A percentile compares a stretch with the other conserved stretches of the same genome.
phyloP scores from a whole-genome alignment of 2,329 filamentous ascomycete genomes.

The Purpureocillium lavendulum region DNA sequence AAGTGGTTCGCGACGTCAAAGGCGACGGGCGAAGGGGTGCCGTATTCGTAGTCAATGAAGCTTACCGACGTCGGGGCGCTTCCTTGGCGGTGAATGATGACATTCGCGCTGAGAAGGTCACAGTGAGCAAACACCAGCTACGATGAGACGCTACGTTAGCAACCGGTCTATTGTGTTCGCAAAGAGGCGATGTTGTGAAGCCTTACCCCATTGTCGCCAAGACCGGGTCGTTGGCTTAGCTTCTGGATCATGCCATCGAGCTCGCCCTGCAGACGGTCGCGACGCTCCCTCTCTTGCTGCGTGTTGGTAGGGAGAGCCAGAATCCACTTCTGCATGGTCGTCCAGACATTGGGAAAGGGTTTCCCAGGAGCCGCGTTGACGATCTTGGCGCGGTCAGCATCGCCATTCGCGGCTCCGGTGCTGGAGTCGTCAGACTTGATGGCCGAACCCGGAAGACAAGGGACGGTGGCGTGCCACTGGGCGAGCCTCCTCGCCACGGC shows the following conservation, averaged over 20 bases:
- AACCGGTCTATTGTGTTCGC: not conserved
- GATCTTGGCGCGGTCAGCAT: slow-evolving; percentile 30
- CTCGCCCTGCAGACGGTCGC: slow-evolving; percentile 64
- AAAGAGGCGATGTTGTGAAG: not conserved
- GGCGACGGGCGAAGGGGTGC: slow-evolving; percentile 83
- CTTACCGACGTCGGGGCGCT: slow-evolving; percentile 35
- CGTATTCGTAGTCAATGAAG: slow-evolving; percentile 99
- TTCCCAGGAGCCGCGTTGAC: slow-evolving; percentile 53
- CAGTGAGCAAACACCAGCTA: slow-evolving; percentile 90
- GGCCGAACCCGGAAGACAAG: slow-evolving; percentile 38
- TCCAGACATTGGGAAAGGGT: slow-evolving; percentile 83
- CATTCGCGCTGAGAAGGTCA: slow-evolving; percentile 92
- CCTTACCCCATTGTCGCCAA: slow-evolving; percentile 66
- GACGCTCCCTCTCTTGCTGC: slow-evolving; percentile 58
- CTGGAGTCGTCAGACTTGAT: slow-evolving; percentile 7
- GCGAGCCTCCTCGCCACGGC: slow-evolving; percentile 79
- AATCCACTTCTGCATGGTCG: slow-evolving; percentile 94
- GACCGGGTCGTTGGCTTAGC: slow-evolving; percentile 67
- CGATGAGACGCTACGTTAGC: slow-evolving; percentile 6
- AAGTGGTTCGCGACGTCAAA: slow-evolving; percentile 99
- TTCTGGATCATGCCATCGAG: slow-evolving; percentile 60
- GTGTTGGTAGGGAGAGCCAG: slow-evolving; percentile 70
- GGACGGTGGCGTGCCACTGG: slow-evolving; percentile 80
- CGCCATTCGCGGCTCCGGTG: slow-evolving; percentile 28
- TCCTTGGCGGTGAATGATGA: slow-evolving; percentile 61